Evolutionary conservation across 1,139 yeast genomes (phyloP).

Genomic region (Saccharomyces hybrid): DNA sequence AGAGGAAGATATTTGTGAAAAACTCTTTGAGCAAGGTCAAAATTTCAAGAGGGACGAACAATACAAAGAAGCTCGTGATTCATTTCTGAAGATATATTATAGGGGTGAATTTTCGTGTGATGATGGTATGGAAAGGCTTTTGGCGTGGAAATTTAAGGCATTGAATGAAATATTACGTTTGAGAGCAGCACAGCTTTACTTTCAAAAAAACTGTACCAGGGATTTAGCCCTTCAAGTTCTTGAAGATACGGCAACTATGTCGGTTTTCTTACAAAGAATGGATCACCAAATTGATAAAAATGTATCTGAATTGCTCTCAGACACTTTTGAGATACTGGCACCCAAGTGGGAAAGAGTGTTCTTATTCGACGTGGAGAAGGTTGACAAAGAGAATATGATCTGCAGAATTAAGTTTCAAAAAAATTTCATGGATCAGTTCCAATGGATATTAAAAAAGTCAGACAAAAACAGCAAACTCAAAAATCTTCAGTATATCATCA

Average conservation of each 20-base stretch:
- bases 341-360: constrained; percentile 7
- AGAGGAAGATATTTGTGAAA: not conserved
- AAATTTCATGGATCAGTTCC: constrained; percentile 5
- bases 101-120: constrained; percentile 4
- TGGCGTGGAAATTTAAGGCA: not conserved
- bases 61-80: constrained; percentile 5
- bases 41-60: constrained; percentile 5
- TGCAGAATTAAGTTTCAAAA: constrained; percentile 7
- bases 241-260: not conserved
- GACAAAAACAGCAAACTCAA: not conserved
- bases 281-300: not conserved
- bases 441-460: not conserved
- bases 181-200: not conserved
- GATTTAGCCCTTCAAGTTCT: not conserved
- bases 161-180: not conserved
- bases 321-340: constrained; percentile 2
- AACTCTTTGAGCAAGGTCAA: constrained; percentile 1
- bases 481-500: not conserved
- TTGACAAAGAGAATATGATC: constrained; percentile 3
- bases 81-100: constrained; percentile 2
- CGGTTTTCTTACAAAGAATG: not conserved
- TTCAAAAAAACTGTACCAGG: not conserved
- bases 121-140: not conserved
- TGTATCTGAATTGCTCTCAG: not conserved
- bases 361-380: constrained; percentile 5